Conservation (phyloP, 2,329 filamentous ascomycete species). For the Botryotinia narcissicola region DNA sequence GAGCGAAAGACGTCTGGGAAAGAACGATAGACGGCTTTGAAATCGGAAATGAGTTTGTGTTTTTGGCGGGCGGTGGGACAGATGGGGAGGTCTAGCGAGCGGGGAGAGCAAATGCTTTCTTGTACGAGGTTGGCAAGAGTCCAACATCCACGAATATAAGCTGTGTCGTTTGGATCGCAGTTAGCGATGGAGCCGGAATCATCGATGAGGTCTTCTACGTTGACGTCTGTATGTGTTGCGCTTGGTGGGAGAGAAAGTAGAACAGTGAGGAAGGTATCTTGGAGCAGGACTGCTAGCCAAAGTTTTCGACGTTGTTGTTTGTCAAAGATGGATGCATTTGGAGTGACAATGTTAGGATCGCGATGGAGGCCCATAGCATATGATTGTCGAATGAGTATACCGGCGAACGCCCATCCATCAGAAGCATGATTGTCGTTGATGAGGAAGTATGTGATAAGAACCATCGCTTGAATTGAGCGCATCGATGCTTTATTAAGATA, state of each 20-base stretch:
- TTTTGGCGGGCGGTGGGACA: slow-evolving; percentile 67
- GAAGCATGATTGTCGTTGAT: slow-evolving; percentile 85
- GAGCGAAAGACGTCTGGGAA: slow-evolving; percentile 70
- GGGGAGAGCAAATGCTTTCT: slow-evolving; percentile 70
- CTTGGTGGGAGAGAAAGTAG: slow-evolving; percentile 74
- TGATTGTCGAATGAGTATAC: slow-evolving; percentile 72
- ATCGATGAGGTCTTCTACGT: slow-evolving; percentile 69
- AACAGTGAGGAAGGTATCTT: slow-evolving; percentile 79
- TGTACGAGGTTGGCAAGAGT: slow-evolving; percentile 76
- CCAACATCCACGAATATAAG: slow-evolving; percentile 69
- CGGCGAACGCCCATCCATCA: slow-evolving; percentile 79
- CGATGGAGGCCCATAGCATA: slow-evolving; percentile 81
- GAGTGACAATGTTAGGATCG: slow-evolving; percentile 71
- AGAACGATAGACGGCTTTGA: slow-evolving; percentile 67
- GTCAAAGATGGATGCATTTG: slow-evolving; percentile 64
- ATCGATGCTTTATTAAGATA: slow-evolving; percentile 74
- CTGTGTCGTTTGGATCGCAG: slow-evolving; percentile 63
- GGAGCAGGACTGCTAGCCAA: slow-evolving; percentile 77
- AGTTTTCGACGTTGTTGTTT: slow-evolving; percentile 77
- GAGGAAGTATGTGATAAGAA: slow-evolving; percentile 77
- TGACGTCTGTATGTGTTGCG: slow-evolving; percentile 76
- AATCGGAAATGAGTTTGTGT: slow-evolving; percentile 66
- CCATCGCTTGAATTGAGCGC: slow-evolving; percentile 74
- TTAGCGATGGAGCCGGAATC: slow-evolving; percentile 57
- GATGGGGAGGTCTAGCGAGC: slow-evolving; percentile 71